Evolutionary conservation across 768 basidiomycete genomes (phyloP), one percentile per base, ranked within the genome.

Genomic region (Udeniomyces megalosporus): DNA sequence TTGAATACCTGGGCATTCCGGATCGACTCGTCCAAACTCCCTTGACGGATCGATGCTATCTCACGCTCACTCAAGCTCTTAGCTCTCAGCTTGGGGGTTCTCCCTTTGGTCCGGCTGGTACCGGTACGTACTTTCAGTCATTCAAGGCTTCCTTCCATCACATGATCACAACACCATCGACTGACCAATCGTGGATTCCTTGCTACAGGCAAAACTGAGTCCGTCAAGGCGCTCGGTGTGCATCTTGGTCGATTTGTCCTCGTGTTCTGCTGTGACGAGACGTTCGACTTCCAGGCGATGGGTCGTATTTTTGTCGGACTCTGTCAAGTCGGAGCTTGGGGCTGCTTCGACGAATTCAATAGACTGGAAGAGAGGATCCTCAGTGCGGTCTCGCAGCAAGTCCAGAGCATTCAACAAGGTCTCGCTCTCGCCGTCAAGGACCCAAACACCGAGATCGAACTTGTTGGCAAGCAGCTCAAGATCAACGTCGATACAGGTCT

Each of bases 251-350:
- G 95, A 42, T 99, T 99, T 70, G 95, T 99, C n/a, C 79, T 99
- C 52, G 95, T 99, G n/a, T 99, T 99, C 77, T 97, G 95, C 72
- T 99, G 95, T 70, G 95, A 99, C 74, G 95, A 99, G 73, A 95
- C 88, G 0, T 97, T 99, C 74, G 95, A 99, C 74, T 97, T 97
- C 79, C 92, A 97, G 72, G 95, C 95, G 1, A 97, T 99, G 95
- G 95, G 95, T 66, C 87, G 95, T 66, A 97, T 99, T 68, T 99
- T 99, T 72, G 84, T 97, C 69, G 95, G 95, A 56, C 81, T 99
- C 15, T 99, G 95, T 75, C 92, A 95, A 78, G 95, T 97, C 38
- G 95, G 95, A 34, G 95, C 95, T 0, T 99, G 95, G 95, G 95
- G 95, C 14, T 92, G 88, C 70, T 91, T 92, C 74, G 91, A 95